phyloP scores from a whole-genome alignment of 768 basidiomycete genomes.

The Rhodotorula babjevae region DNA sequence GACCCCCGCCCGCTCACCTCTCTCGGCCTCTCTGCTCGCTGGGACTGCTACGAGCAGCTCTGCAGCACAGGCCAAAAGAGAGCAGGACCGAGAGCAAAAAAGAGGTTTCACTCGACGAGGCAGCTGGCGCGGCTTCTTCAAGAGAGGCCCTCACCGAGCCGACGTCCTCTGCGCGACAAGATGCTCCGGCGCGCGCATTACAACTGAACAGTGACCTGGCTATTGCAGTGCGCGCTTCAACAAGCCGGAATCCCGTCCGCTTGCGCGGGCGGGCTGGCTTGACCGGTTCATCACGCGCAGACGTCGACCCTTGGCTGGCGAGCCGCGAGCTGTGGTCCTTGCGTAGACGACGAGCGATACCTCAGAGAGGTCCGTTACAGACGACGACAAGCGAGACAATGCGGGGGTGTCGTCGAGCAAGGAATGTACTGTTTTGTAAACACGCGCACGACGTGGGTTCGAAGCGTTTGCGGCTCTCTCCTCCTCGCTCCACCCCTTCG shows the following conservation, averaged over 20 bases:
- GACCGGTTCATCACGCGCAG: constrained; percentile 29
- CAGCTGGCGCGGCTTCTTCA: constrained; percentile 19
- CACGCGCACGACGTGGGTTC: too few species aligned
- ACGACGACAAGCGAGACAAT: too few species aligned
- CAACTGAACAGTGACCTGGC: constrained; percentile 21
- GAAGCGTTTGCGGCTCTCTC: too few species aligned
- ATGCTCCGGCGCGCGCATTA: constrained; percentile 4
- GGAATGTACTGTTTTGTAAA: too few species aligned
- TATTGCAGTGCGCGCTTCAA: constrained; percentile 10
- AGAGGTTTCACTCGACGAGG: constrained; percentile 29
- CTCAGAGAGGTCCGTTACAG: constrained; percentile 5
- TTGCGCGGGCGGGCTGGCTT: constrained; percentile 9
- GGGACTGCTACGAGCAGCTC: too few species aligned
- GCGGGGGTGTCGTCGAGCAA: background rate
- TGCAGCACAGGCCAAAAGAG: too few species aligned
- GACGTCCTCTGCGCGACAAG: constrained; percentile 34
- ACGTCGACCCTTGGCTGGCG: constrained; percentile 7
- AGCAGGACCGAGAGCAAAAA: background rate
- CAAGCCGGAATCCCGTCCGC: background rate
- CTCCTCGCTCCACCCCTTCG: too few species aligned
- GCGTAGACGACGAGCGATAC: constrained; percentile 14
- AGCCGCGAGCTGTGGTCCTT: constrained; percentile 16
- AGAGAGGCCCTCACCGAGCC: constrained; percentile 22
- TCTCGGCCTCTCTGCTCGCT: too few species aligned
- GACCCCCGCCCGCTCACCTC: too few species aligned